phyloP scores from a whole-genome alignment of 257 asterid genomes.

The Paraleonurus japonicus region DNA sequence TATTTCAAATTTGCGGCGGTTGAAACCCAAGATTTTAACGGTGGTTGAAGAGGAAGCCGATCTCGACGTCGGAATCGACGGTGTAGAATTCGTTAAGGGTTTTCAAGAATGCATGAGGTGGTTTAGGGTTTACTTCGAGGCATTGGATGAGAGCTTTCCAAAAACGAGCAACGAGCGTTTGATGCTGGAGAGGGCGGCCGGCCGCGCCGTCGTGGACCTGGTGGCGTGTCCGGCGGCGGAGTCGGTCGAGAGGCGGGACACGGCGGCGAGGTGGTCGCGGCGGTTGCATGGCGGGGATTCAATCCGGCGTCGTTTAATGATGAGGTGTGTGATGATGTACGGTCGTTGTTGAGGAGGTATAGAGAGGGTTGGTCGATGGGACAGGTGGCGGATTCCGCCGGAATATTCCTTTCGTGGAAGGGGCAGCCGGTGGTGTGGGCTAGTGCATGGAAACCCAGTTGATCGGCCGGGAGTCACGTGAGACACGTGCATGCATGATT shows the following conservation, averaged over 20 bases:
- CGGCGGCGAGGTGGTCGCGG: conserved; percentile 70
- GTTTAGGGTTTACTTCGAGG: conserved; percentile 92
- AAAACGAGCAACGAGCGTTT: conserved; percentile 77
- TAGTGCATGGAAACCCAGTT: conserved; percentile 88
- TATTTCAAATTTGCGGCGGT: conserved; percentile 46
- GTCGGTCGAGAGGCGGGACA: conserved; percentile 83
- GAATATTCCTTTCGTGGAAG: conserved; percentile 92
- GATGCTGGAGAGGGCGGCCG: conserved; percentile 89
- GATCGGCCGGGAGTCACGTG: conserved; percentile 31
- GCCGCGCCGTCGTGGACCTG: conserved; percentile 81
- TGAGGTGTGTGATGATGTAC: conserved; percentile 86
- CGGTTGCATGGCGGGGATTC: conserved; percentile 72
- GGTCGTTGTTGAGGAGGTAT: conserved; percentile 84
- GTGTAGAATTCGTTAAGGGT: conserved; percentile 62
- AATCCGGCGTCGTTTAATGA: conserved; percentile 53
- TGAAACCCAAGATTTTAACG: conserved; percentile 64
- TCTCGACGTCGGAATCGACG: conserved; percentile 68
- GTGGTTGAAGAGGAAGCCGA: conserved; percentile 93
- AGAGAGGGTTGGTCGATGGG: conserved; percentile 92
- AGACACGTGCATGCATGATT: conserved; percentile 39
- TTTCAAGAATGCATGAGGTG: conserved; percentile 77
- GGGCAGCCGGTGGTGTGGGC: conserved; percentile 99
- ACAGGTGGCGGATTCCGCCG: conserved; percentile 61
- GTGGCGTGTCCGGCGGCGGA: conserved; percentile 65
- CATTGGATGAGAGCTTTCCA: conserved; percentile 68